Evolutionary conservation across 2,329 filamentous ascomycete species (phyloP), one percentile per base, ranked within the genome.

Genomic region (Trichophyton simii): DNA sequence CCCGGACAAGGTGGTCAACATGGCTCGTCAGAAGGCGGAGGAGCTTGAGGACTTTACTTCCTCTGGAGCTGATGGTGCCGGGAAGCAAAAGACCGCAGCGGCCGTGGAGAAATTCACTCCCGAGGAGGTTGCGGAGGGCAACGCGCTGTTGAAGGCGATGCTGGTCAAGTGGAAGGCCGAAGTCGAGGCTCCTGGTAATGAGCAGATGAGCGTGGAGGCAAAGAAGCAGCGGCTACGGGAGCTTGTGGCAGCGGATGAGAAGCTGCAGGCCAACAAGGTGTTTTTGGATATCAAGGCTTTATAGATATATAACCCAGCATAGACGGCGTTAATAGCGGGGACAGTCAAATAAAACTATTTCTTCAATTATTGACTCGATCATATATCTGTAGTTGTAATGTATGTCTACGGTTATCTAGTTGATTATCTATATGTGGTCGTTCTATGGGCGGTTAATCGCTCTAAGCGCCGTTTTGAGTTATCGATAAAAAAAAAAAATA

Each of bases 11-110:
- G 95, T 99, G 15, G 88, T 99, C 63, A 90, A 91, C 65, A 99
- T 99, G 95, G 94, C 94, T n/a, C 95, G 95, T 77, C 84, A 94
- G 68, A 99, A 99, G 78, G 94, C 94, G 0, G 94, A 97, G 73
- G 95, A 99, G 79, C 81, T 99, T 41, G 94, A 99, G 73, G 94
- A 99, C 72, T 99, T 99, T 60, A 75, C 73, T 0, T 70, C 74
- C 9, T 70, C 71, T 0, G 65, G 68, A 55, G 60, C 68, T 0
- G 68, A 75, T 0, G 68, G 79, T 5, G 78, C 79, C 6, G 77
- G 68, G n/a, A 57, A 68, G 20, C 34, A 38, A 38, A 38, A 38
- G 34, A 38, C 34, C 11, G 58, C 67, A 1, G 67, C 68, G 52
- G 66, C 69, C 3, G 64, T 75, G 22, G 73, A 77, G 31, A 70